Percentiles rank a stretch among this genome's conserved stretches.
phyloP scores from a whole-genome alignment of 2,329 filamentous ascomycete genomes.

The Botrytis paeoniae region DNA sequence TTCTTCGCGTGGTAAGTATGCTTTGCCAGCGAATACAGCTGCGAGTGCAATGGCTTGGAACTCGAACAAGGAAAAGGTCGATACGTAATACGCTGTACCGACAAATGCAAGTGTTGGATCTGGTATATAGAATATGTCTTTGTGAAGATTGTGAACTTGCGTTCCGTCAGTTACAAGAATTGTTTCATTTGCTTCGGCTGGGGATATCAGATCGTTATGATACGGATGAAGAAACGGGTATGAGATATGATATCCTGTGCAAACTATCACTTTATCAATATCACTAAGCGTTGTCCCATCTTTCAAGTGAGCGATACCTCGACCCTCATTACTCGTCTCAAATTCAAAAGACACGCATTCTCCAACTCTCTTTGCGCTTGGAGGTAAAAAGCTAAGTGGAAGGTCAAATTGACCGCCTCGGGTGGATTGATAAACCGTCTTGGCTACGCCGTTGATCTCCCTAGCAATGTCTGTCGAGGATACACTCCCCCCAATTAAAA shows the following conservation, averaged over 20 bases:
- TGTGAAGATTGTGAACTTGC: slow-evolving; percentile 49
- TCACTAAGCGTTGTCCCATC: slow-evolving; percentile 51
- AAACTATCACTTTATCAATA: slow-evolving; percentile 61
- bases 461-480: slow-evolving; percentile 44
- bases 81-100: slow-evolving; percentile 47
- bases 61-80: slow-evolving; percentile 50
- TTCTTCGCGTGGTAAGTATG: slow-evolving; percentile 37
- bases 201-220: slow-evolving; percentile 40
- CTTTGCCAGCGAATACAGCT: slow-evolving; percentile 42
- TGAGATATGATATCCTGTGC: slow-evolving; percentile 66
- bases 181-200: slow-evolving; percentile 48
- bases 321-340: slow-evolving; percentile 40
- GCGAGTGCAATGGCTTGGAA: slow-evolving; percentile 49
- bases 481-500: slow-evolving; percentile 54
- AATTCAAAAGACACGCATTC: slow-evolving; percentile 28
- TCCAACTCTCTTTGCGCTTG: slow-evolving; percentile 24
- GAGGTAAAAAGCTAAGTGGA: slow-evolving; percentile 27
- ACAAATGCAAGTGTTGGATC: slow-evolving; percentile 47
- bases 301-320: slow-evolving; percentile 50
- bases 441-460: slow-evolving; percentile 29
- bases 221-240: slow-evolving; percentile 60
- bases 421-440: slow-evolving; percentile 32
- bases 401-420: slow-evolving; percentile 30
- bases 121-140: slow-evolving; percentile 51
- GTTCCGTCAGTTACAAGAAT: slow-evolving; percentile 53